Conservation (phyloP, 2,329 filamentous ascomycete species). For the Penicillium sp. region DNA sequence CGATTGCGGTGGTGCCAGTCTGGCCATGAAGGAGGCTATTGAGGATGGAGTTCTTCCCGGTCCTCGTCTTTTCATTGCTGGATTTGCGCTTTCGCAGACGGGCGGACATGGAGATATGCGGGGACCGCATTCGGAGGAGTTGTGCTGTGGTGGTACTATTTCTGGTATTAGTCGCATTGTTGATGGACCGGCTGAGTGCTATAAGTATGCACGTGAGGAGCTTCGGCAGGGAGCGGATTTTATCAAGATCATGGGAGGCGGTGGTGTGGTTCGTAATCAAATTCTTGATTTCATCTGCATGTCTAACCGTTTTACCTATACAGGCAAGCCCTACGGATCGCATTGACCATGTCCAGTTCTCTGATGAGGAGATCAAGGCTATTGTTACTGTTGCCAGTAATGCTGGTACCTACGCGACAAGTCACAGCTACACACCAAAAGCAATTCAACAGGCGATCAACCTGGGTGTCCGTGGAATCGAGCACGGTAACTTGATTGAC, state of each 20-base stretch:
- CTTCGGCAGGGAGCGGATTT: constrained; percentile 59
- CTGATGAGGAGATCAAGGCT: constrained; percentile 55
- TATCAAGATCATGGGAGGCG: constrained; percentile 62
- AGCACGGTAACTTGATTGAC: constrained; percentile 52
- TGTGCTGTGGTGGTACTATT: constrained; percentile 50
- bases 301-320: not conserved
- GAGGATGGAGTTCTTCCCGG: constrained; percentile 57
- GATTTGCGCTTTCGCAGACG: constrained; percentile 56
- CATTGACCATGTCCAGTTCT: constrained; percentile 58
- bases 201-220: constrained; percentile 54
- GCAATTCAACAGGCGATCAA: constrained; percentile 57
- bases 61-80: constrained; percentile 57
- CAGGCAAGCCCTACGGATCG: constrained; percentile 53
- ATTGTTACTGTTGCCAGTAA: constrained; percentile 53
- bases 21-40: constrained; percentile 55
- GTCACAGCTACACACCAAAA: constrained; percentile 57
- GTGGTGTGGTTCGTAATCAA: constrained; percentile 48
- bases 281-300: not conserved
- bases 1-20: constrained; percentile 58
- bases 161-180: constrained; percentile 44
- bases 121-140: constrained; percentile 38
- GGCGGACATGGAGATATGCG: constrained; percentile 59
- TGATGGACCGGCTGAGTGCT: constrained; percentile 57
- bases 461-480: constrained; percentile 57
- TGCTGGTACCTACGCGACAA: constrained; percentile 55